Evolutionary conservation across 768 basidiomycete species (phyloP).

Genomic region (Polyporus arcularius): DNA sequence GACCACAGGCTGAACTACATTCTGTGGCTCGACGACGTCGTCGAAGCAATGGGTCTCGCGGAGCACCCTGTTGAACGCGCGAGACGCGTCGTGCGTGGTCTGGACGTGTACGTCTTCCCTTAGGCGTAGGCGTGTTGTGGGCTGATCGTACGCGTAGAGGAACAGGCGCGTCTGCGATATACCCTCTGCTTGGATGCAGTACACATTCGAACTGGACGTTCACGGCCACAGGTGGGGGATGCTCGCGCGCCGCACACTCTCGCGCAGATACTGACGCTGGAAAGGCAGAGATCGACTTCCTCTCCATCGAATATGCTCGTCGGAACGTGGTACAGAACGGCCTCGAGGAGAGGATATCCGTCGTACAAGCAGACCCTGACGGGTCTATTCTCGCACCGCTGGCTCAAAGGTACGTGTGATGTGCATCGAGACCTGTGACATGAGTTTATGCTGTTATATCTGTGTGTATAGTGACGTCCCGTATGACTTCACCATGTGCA

Average conservation of each 20-base stretch:
- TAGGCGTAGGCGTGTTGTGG: neutral
- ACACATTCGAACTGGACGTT: constrained; percentile 58
- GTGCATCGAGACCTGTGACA: neutral
- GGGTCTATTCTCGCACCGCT: constrained; percentile 52
- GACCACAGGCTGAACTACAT: constrained; percentile 77
- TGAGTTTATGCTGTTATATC: neutral
- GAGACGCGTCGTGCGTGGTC: constrained; percentile 41
- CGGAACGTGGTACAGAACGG: constrained; percentile 60
- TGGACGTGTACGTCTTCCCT: constrained; percentile 66
- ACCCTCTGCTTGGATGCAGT: constrained; percentile 73
- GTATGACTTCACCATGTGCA: constrained; percentile 89
- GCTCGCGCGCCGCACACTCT: neutral
- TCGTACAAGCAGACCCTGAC: constrained; percentile 40
- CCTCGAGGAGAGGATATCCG: constrained; percentile 49
- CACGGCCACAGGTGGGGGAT: constrained; percentile 61
- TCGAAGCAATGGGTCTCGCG: constrained; percentile 34
- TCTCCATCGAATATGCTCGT: constrained; percentile 57
- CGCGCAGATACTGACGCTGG: neutral
- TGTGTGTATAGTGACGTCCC: neutral
- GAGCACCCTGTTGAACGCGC: constrained; percentile 4
- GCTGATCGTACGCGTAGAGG: constrained; percentile 50
- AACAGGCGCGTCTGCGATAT: constrained; percentile 89
- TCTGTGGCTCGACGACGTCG: constrained; percentile 78
- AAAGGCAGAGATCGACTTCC: constrained; percentile 65
- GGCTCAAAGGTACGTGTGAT: constrained; percentile 9